Percentiles rank a stretch among this genome's conserved stretches.
phyloP scores from a whole-genome alignment of 2,329 filamentous ascomycete genomes.

The Curvularia sp. region DNA sequence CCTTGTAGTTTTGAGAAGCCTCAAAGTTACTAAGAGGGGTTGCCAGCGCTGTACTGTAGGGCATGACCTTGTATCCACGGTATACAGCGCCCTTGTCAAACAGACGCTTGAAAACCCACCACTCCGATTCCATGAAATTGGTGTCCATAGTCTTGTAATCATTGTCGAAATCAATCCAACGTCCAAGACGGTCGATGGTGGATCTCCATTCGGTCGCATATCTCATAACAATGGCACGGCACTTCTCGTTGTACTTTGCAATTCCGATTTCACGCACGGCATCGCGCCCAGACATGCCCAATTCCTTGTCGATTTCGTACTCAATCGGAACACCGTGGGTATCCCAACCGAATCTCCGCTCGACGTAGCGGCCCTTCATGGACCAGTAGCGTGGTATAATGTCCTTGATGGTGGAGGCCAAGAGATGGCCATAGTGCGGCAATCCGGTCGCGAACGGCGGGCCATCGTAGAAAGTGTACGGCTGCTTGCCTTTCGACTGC shows the following conservation, averaged over 20 bases:
- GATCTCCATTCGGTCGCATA: conserved; percentile 86
- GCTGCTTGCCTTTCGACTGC: conserved; percentile 74
- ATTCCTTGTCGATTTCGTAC: conserved; percentile 96
- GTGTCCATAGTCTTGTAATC: conserved; percentile 98
- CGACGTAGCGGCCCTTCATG: conserved; percentile 93
- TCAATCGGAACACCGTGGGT: conserved; percentile 94
- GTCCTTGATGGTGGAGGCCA: conserved; percentile 95
- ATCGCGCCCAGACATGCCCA: conserved; percentile 85
- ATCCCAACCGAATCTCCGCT: conserved; percentile 94
- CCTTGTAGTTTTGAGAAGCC: conserved; percentile 92
- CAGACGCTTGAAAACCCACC: conserved; percentile 96
- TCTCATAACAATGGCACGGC: conserved; percentile 90
- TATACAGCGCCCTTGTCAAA: conserved; percentile 91
- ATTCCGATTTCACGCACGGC: conserved; percentile 87
- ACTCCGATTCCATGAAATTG: conserved; percentile 93
- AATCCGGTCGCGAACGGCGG: conserved; percentile 63
- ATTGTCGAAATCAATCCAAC: conserved; percentile 98
- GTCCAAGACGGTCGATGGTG: conserved; percentile 85
- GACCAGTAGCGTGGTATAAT: conserved; percentile 97
- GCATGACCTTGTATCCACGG: conserved; percentile 90
- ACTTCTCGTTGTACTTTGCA: conserved; percentile 89
- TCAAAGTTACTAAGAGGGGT: conserved; percentile 94
- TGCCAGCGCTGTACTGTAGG: conserved; percentile 88
- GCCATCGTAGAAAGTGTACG: conserved; percentile 92
- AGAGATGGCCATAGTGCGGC: conserved; percentile 76